Evolutionary conservation across 75 land plant genomes (phyloP).

Genomic region (Azolla pinnata): DNA sequence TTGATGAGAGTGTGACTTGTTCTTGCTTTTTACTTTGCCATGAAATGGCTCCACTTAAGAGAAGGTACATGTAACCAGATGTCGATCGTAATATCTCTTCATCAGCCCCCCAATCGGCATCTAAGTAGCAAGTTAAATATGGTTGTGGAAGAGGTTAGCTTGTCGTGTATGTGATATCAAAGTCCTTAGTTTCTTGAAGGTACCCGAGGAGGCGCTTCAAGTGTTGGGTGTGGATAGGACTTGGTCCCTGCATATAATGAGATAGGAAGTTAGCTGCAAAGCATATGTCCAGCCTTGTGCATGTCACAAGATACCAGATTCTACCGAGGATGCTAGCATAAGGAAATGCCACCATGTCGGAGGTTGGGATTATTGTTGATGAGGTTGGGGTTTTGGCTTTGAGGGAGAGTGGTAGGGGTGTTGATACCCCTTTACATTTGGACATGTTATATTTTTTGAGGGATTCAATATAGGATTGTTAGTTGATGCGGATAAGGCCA

Average conservation of each 20-base stretch:
- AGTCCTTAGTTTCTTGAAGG: slow-evolving; percentile 7
- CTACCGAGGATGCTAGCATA: neutral
- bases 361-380: neutral
- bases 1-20: too few relatives aligned
- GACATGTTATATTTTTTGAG: neutral
- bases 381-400: neutral
- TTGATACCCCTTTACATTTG: neutral
- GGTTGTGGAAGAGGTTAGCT: neutral
- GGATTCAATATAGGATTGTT: neutral
- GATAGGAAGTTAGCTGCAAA: neutral
- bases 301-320: neutral
- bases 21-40: slow-evolving; percentile 20
- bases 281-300: slow-evolving; percentile 5
- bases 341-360: too few relatives aligned
- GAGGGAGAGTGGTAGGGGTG: neutral
- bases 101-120: slow-evolving; percentile 17
- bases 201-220: slow-evolving; percentile 6
- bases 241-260: neutral
- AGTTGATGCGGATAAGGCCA: neutral
- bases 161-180: slow-evolving; percentile 12
- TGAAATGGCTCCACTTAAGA: slow-evolving; percentile 4
- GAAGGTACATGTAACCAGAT: slow-evolving; percentile 3
- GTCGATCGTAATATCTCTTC: slow-evolving; percentile 1
- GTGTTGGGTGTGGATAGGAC: neutral
- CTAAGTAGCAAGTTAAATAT: slow-evolving; percentile 15